phyloP scores from a whole-genome alignment of 768 basidiomycete species.

The Trametes gibbosa region DNA sequence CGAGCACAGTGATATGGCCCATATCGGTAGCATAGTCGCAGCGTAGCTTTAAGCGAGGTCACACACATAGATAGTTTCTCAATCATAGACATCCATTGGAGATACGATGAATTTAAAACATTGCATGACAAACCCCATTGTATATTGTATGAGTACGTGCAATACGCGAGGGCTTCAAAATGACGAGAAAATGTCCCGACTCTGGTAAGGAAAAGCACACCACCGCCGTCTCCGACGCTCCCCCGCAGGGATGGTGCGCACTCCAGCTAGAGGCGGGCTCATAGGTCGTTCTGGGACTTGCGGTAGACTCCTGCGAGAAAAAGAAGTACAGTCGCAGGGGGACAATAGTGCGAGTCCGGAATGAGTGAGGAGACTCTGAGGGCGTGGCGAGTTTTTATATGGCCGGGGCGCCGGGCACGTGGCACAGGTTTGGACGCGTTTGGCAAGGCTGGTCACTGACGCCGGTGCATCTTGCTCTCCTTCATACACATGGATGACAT shows the following conservation, averaged over 20 bases:
- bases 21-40: not conserved
- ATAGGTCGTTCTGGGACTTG: slow-evolving; percentile 32
- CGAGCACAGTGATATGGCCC: not conserved
- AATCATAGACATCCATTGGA: not conserved
- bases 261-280: slow-evolving; percentile 36
- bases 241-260: slow-evolving; percentile 25
- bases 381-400: slow-evolving; percentile 1
- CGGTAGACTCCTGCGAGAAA: slow-evolving; percentile 41
- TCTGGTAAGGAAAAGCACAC: slow-evolving; percentile 40
- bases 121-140: too few relatives aligned
- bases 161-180: not conserved
- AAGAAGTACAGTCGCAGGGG: slow-evolving; percentile 31
- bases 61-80: not conserved
- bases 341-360: slow-evolving; percentile 41
- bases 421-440: slow-evolving; percentile 3
- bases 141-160: too few relatives aligned
- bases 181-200: slow-evolving; percentile 27
- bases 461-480: too few relatives aligned
- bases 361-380: slow-evolving; percentile 29
- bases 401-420: not conserved
- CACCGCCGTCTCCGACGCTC: slow-evolving; percentile 24
- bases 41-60: not conserved
- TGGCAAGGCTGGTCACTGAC: not conserved
- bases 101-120: not conserved
- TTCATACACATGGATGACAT: too few relatives aligned